Evolutionary conservation across 345 rosid genomes (phyloP).

Genomic region (Physaria fendleri): DNA sequence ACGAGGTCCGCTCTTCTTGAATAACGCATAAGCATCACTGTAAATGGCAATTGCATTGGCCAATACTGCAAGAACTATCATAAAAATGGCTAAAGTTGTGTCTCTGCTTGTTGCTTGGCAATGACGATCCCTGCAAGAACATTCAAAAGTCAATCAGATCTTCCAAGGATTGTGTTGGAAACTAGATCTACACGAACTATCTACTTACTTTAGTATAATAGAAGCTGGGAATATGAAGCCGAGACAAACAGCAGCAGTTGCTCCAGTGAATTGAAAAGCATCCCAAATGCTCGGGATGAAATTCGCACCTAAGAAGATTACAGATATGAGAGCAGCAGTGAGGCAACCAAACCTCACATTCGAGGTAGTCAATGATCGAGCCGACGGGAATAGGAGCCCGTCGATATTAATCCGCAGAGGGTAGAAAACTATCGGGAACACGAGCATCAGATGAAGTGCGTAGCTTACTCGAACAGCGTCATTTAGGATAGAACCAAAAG

Average conservation of each 20-base stretch:
- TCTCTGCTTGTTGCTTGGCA: constrained; percentile 41
- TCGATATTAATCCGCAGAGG: constrained; percentile 80
- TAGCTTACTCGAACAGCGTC: constrained; percentile 90
- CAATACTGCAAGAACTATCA: constrained; percentile 54
- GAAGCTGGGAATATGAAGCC: constrained; percentile 65
- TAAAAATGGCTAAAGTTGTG: constrained; percentile 39
- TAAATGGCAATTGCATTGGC: constrained; percentile 51
- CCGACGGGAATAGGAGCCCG: constrained; percentile 67
- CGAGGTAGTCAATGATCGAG: constrained; percentile 44
- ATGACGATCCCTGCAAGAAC: constrained; percentile 44
- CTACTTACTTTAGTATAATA: constrained; percentile 41
- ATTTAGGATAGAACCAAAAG: constrained; percentile 60
- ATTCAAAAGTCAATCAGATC: background rate
- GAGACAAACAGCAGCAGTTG: constrained; percentile 60
- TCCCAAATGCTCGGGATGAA: constrained; percentile 69
- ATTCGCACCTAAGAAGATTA: constrained; percentile 53
- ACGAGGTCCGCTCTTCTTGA: constrained; percentile 33
- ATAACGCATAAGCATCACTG: constrained; percentile 50
- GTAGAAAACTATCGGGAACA: constrained; percentile 77
- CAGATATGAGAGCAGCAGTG: constrained; percentile 41
- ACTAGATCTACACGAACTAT: background rate
- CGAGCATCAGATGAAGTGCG: constrained; percentile 87
- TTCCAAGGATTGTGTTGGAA: background rate
- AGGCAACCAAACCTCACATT: constrained; percentile 56
- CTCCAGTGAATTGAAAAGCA: constrained; percentile 65